A percentile compares a stretch with the other conserved stretches of the same genome.
phyloP scores from a whole-genome alignment of 768 basidiomycete genomes.

The Boletus vermiculosoides region DNA sequence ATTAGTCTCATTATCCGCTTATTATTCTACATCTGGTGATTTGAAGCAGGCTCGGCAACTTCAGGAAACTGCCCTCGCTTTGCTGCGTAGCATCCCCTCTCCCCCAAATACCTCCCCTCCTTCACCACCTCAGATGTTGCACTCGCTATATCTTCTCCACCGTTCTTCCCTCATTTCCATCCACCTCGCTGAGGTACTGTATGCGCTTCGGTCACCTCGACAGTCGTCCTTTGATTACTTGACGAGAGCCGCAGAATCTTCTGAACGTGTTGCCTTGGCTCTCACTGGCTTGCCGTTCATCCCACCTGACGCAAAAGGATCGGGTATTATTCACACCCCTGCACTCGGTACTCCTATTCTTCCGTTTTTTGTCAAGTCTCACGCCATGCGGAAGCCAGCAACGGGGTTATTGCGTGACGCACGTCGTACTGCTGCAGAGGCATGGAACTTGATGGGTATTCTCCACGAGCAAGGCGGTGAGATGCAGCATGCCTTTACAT shows the following conservation, averaged over 20 bases:
- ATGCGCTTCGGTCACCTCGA: constrained; percentile 45
- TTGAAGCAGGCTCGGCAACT: constrained; percentile 53
- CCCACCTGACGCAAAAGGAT: constrained; percentile 36
- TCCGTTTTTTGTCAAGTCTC: constrained; percentile 45
- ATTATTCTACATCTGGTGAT: constrained; percentile 59
- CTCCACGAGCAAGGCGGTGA: constrained; percentile 48
- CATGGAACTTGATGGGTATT: constrained; percentile 73
- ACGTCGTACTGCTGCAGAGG: constrained; percentile 66
- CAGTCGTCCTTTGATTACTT: constrained; percentile 55
- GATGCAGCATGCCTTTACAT: constrained; percentile 47
- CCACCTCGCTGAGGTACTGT: constrained; percentile 71
- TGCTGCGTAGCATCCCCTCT: constrained; percentile 54
- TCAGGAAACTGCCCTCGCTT: constrained; percentile 53
- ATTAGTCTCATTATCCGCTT: constrained; percentile 70
- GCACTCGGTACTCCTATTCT: constrained; percentile 42
- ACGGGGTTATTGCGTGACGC: constrained; percentile 62
- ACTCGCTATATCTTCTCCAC: constrained; percentile 65
- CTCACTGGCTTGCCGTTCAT: constrained; percentile 45
- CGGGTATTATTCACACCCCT: constrained; percentile 37
- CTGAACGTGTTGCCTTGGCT: constrained; percentile 59
- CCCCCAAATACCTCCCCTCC: constrained; percentile 43
- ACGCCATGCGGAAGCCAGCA: constrained; percentile 54
- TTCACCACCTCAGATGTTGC: constrained; percentile 59
- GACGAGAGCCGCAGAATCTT: constrained; percentile 60
- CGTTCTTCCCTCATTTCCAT: constrained; percentile 71